phyloP scores from a whole-genome alignment of 176 grass and related monocot genomes.

The Carex parvula region DNA sequence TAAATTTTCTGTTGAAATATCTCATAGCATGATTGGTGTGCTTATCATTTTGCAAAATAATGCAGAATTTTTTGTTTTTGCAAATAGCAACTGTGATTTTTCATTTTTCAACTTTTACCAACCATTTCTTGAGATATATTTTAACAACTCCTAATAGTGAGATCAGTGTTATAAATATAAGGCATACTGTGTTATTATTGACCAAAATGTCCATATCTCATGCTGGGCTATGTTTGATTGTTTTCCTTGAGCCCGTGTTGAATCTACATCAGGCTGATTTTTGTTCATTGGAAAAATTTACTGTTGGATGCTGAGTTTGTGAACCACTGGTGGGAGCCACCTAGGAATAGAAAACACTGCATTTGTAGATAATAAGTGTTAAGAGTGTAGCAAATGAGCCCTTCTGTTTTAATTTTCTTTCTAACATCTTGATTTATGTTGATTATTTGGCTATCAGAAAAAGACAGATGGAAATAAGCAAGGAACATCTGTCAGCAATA shows the following conservation, averaged over 20 bases:
- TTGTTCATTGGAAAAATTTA: not conserved
- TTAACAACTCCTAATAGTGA: not conserved
- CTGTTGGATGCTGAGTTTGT: not conserved
- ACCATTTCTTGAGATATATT: not conserved
- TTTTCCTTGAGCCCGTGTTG: not conserved
- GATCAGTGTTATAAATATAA: not conserved
- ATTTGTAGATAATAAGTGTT: not conserved
- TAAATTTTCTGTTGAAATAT: not conserved
- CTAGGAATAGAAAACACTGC: not conserved
- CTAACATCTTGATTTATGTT: constrained; percentile 30
- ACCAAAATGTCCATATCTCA: not conserved
- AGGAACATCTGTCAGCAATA: constrained; percentile 51
- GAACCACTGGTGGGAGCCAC: not conserved
- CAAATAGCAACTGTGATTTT: too few species aligned
- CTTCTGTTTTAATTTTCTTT: constrained; percentile 22
- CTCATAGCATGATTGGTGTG: not conserved
- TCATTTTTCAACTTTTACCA: not conserved
- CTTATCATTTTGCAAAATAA: not conserved
- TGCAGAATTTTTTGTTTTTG: not conserved
- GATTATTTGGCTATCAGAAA: constrained; percentile 47
- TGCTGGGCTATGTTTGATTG: not conserved
- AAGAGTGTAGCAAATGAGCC: not conserved
- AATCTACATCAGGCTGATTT: not conserved
- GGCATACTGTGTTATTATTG: not conserved
- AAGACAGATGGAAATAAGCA: constrained; percentile 81